Base-by-base conservation (phyloP, 2,329 filamentous ascomycete species). In the Calonectria henricotiae region DNA sequence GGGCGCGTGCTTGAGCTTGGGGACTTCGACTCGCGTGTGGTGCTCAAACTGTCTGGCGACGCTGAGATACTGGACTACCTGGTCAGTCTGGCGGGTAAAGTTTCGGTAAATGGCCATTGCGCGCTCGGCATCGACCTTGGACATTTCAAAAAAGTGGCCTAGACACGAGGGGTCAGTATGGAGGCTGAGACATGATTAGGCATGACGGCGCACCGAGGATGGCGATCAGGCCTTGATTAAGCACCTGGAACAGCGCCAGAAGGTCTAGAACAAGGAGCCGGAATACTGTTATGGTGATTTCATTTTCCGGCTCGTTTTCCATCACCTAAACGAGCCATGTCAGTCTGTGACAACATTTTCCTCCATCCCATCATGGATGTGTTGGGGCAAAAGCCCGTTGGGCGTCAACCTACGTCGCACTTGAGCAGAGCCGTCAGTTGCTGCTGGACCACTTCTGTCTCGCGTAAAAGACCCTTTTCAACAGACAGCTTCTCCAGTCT, bases 71-170 rank as follows among this genome's bases (percentile, higher is more conserved):
- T 94, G 91, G 17, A 99, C 96, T 1, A 98, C 96, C 74, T 92
- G 90, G 76, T 98, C 95, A 7, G 96, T 99, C 82, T 98, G 95
- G 77, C 90, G 93, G 17, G 94, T 94, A 79, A 99, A 99, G 17
- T 89, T 93, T 80, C 95, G 94, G 84, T 99, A 99, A 71, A 99
- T 96, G 71, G 91, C 89, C 84, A 99, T 90, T 68, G 96, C 95
- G 73, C 95, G 90, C 81, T 98, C 94, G 69, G 96, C 97, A 82
- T 99, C 96, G 30, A 94, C 89, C 79, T 94, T 94, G 62, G 96
- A 98, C 93, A 99, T 96, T 84, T 99, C 96, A 78, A 99, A 99
- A 83, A 98, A 99, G 82, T 97, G 94, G 77, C 96, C 95, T 97
- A 73, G 37, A 27, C 49, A 73, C 79, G 55, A 71, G 67, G 61